phyloP scores from a whole-genome alignment of 352 stramenopile species.

The Phytophthora niederhauseri region DNA sequence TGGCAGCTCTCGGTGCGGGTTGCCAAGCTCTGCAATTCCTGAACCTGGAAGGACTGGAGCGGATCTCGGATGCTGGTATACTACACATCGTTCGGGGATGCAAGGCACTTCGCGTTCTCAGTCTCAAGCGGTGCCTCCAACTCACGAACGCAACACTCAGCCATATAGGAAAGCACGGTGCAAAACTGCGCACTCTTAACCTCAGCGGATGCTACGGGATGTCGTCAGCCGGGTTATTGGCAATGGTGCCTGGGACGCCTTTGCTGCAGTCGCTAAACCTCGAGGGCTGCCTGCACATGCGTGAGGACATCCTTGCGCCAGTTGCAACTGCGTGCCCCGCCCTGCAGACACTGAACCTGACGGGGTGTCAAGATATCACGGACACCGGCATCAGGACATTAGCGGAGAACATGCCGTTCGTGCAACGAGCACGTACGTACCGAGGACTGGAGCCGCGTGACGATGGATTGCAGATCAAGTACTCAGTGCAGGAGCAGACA shows the following conservation, averaged over 20 bases:
- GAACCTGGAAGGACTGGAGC: conserved; percentile 72
- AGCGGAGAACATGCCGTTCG: conserved; percentile 71
- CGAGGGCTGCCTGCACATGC: conserved; percentile 70
- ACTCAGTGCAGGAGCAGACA: conserved; percentile 74
- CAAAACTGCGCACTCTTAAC: conserved; percentile 63
- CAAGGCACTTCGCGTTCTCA: conserved; percentile 59
- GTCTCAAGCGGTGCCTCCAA: conserved; percentile 65
- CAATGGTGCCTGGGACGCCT: conserved; percentile 55
- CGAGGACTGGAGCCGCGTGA: conserved; percentile 62
- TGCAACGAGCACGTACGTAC: conserved; percentile 55
- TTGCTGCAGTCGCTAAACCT: conserved; percentile 70
- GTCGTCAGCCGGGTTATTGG: conserved; percentile 55
- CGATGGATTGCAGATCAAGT: conserved; percentile 66
- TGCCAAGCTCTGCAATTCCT: conserved; percentile 73
- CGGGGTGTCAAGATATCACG: conserved; percentile 80
- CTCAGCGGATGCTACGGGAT: conserved; percentile 65
- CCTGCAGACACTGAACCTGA: conserved; percentile 73
- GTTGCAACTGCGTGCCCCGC: conserved; percentile 58
- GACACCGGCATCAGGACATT: conserved; percentile 74
- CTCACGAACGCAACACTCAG: conserved; percentile 54
- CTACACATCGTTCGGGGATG: conserved; percentile 55
- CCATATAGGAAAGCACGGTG: conserved; percentile 53
- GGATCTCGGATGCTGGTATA: conserved; percentile 57
- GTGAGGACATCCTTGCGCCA: conserved; percentile 69
- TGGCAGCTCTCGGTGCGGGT: conserved; percentile 51